These are phyloP conservation scores for Globisporangium spinosum DNA, from an alignment of 352 stramenopile species.

Conservation along the genomic window DNA sequence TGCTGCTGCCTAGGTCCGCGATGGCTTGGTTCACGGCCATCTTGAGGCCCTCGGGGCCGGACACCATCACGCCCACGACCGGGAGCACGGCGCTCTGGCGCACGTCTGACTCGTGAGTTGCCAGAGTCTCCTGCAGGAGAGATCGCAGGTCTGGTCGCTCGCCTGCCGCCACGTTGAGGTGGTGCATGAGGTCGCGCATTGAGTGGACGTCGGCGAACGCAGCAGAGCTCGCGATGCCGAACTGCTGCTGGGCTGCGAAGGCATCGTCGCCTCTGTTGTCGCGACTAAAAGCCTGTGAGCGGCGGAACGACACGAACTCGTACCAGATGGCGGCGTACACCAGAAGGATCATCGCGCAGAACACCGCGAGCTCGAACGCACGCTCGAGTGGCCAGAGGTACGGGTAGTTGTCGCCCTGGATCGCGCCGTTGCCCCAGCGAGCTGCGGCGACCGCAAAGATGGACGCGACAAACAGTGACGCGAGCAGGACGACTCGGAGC, in stretches of 20 bases:
- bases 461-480: constrained; percentile 34
- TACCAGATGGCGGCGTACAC: constrained; percentile 52
- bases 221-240: constrained; percentile 11
- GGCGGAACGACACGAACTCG: constrained; percentile 31
- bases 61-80: constrained; percentile 37
- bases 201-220: constrained; percentile 38
- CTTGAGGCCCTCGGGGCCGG: constrained; percentile 34
- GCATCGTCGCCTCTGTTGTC: constrained; percentile 11
- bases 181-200: constrained; percentile 32
- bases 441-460: constrained; percentile 33
- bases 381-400: constrained; percentile 54
- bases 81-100: constrained; percentile 12
- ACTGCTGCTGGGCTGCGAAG: not conserved
- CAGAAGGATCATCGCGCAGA: constrained; percentile 38
- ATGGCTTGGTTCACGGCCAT: constrained; percentile 32
- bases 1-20: constrained; percentile 26
- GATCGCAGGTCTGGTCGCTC: constrained; percentile 33
- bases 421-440: constrained; percentile 45
- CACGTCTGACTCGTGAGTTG: constrained; percentile 21
- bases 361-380: constrained; percentile 42
- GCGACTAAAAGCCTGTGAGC: constrained; percentile 8
- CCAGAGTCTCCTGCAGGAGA: constrained; percentile 28
- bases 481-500: constrained; percentile 33
- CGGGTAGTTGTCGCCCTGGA: constrained; percentile 44
- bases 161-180: constrained; percentile 31